A percentile compares a stretch with the other conserved stretches of the same genome.
Evolutionary conservation across 495 filamentous ascomycete species (phyloP).

Genomic region (Tuber microsphaerosporum): DNA sequence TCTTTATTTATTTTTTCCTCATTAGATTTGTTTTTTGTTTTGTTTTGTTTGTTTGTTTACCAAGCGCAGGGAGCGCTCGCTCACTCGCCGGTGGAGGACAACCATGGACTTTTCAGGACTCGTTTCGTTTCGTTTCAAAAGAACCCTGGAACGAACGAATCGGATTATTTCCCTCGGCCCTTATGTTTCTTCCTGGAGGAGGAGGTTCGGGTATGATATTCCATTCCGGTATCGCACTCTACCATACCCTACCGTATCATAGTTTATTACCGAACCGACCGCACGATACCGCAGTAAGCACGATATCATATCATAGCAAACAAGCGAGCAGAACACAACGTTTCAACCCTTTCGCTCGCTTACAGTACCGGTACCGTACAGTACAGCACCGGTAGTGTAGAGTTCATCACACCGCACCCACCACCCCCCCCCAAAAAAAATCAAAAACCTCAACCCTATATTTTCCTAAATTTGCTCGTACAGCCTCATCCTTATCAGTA

Average conservation of each 20-base stretch:
- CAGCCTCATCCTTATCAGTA: constrained; percentile 4
- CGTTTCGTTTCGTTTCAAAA: not conserved
- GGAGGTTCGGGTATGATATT: no score
- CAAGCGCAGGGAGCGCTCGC: no score
- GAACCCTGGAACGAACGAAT: not conserved
- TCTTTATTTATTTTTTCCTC: not conserved
- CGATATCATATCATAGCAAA: no score
- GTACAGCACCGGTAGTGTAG: not conserved
- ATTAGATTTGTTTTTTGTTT: no score
- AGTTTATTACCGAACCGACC: not conserved
- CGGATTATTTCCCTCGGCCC: not conserved
- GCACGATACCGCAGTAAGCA: not conserved
- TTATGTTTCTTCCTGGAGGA: not conserved
- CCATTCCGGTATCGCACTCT: not conserved
- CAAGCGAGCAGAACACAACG: not conserved
- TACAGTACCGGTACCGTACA: not conserved
- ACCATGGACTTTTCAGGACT: not conserved
- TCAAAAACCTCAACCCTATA: not conserved
- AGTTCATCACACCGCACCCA: no score
- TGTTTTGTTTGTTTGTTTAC: no score
- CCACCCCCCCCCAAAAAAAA: no score
- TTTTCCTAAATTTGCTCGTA: not conserved
- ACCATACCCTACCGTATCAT: no score
- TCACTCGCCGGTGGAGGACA: not conserved
- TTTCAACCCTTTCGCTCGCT: not conserved